phyloP scores from a whole-genome alignment of 2,329 filamentous ascomycete species.

The Cercospora citrullina region DNA sequence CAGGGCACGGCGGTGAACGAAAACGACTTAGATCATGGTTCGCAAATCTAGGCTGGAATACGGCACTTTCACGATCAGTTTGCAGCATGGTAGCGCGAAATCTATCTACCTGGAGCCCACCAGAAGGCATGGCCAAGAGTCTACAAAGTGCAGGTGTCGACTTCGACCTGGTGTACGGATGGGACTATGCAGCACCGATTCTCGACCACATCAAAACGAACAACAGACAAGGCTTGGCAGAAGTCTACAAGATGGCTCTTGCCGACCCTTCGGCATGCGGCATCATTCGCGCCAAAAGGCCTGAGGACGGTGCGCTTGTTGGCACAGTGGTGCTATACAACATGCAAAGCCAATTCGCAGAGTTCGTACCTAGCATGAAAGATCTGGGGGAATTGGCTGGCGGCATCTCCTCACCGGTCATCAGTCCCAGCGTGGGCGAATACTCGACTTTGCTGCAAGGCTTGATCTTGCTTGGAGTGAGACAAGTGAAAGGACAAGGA shows the following conservation, averaged over 20 bases:
- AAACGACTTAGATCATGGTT: constrained; percentile 76
- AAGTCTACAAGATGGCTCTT: constrained; percentile 76
- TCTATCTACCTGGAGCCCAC: constrained; percentile 70
- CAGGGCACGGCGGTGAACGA: constrained; percentile 60
- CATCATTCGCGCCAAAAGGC: constrained; percentile 77
- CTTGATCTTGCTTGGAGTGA: constrained; percentile 74
- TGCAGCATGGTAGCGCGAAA: constrained; percentile 74
- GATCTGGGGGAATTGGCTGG: constrained; percentile 62
- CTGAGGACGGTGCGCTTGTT: constrained; percentile 65
- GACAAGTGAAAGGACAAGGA: constrained; percentile 78
- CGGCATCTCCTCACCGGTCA: constrained; percentile 77
- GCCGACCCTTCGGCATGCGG: constrained; percentile 71
- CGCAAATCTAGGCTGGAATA: constrained; percentile 85
- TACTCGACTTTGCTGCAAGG: constrained; percentile 75
- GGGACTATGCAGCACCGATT: constrained; percentile 72
- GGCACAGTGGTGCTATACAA: constrained; percentile 80
- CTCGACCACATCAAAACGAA: constrained; percentile 72
- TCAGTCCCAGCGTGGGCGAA: constrained; percentile 65
- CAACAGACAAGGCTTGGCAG: constrained; percentile 73
- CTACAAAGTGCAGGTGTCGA: constrained; percentile 71
- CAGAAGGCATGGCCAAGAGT: constrained; percentile 72
- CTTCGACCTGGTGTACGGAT: constrained; percentile 81
- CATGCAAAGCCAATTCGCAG: constrained; percentile 65
- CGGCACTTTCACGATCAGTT: constrained; percentile 60
- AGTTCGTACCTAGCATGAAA: constrained; percentile 68